Conservation (phyloP, 2,329 filamentous ascomycete genomes). For the Didymella glomerata region DNA sequence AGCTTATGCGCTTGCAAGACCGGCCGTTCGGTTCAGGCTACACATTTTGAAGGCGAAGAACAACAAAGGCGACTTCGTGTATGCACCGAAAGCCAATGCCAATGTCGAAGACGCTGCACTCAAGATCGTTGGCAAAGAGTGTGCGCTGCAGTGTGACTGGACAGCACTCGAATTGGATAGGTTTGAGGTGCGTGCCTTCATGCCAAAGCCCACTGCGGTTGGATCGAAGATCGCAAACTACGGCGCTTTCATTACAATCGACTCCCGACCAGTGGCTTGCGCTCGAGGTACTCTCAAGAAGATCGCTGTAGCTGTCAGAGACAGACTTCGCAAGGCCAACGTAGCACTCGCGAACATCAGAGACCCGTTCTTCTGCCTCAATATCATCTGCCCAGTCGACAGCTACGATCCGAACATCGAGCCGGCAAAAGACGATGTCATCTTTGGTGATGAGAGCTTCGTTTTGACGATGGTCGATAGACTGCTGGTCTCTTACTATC, state of each 20-base stretch:
- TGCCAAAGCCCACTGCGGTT: constrained; percentile 63
- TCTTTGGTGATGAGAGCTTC: constrained; percentile 67
- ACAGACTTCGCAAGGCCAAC: constrained; percentile 53
- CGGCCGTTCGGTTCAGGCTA: constrained; percentile 67
- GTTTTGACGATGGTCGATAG: constrained; percentile 56
- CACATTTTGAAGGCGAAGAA: constrained; percentile 64
- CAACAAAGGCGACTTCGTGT: constrained; percentile 66
- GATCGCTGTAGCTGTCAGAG: constrained; percentile 63
- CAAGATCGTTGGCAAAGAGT: constrained; percentile 68
- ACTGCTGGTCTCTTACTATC: constrained; percentile 56
- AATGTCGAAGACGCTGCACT: constrained; percentile 66
- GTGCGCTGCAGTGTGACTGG: constrained; percentile 64
- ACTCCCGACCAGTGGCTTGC: constrained; percentile 69
- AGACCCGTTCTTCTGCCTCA: constrained; percentile 69
- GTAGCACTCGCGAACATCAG: constrained; percentile 45
- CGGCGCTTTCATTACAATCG: constrained; percentile 71
- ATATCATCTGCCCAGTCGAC: constrained; percentile 67
- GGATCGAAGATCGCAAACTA: constrained; percentile 51
- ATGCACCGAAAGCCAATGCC: constrained; percentile 63
- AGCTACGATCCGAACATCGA: constrained; percentile 78
- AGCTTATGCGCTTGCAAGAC: constrained; percentile 72
- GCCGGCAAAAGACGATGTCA: constrained; percentile 74
- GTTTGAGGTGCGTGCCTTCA: constrained; percentile 64
- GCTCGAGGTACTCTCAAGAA: constrained; percentile 67
- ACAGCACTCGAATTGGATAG: constrained; percentile 46